Evolutionary conservation across 2,329 filamentous ascomycete species (phyloP).

Genomic region (Ophiocordyceps australis): DNA sequence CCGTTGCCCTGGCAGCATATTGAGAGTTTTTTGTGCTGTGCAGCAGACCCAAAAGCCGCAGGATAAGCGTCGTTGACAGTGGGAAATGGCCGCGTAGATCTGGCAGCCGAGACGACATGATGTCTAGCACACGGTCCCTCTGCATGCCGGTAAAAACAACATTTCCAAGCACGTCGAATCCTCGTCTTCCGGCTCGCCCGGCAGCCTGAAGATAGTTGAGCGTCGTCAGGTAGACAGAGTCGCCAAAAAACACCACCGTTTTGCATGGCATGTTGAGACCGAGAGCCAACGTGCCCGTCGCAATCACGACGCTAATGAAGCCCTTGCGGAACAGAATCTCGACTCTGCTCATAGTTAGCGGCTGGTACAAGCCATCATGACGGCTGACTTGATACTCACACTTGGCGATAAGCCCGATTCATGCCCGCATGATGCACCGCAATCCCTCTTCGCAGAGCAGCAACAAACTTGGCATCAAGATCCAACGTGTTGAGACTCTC

Average conservation of each 20-base stretch:
- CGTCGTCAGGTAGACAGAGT: constrained; percentile 54
- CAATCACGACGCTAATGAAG: constrained; percentile 51
- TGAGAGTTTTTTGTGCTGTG: constrained; percentile 44
- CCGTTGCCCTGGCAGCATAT: constrained; percentile 43
- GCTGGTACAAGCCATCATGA: constrained; percentile 2
- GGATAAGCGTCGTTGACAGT: constrained; percentile 52
- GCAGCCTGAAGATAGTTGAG: constrained; percentile 63
- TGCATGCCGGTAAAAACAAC: constrained; percentile 58
- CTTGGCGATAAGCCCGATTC: constrained; percentile 60
- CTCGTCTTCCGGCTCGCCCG: constrained; percentile 61
- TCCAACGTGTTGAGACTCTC: constrained; percentile 28
- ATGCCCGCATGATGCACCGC: constrained; percentile 67
- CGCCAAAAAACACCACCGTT: constrained; percentile 60
- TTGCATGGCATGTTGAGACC: constrained; percentile 78
- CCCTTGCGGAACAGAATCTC: constrained; percentile 61
- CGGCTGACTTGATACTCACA: constrained; percentile 15
- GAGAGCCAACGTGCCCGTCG: constrained; percentile 57
- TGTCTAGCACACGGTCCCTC: constrained; percentile 40
- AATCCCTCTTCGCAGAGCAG: constrained; percentile 46
- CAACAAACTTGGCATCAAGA: constrained; percentile 29
- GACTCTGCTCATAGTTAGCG: constrained; percentile 19
- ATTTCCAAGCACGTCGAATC: constrained; percentile 66
- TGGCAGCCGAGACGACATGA: constrained; percentile 56
- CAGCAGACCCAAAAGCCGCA: constrained; percentile 49
- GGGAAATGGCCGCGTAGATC: constrained; percentile 65